A percentile compares a stretch with the other conserved stretches of the same genome.
These are phyloP conservation scores for Aureobasidium sp. DNA, from an alignment of 2,329 filamentous ascomycete genomes.

Conservation along the genomic window DNA sequence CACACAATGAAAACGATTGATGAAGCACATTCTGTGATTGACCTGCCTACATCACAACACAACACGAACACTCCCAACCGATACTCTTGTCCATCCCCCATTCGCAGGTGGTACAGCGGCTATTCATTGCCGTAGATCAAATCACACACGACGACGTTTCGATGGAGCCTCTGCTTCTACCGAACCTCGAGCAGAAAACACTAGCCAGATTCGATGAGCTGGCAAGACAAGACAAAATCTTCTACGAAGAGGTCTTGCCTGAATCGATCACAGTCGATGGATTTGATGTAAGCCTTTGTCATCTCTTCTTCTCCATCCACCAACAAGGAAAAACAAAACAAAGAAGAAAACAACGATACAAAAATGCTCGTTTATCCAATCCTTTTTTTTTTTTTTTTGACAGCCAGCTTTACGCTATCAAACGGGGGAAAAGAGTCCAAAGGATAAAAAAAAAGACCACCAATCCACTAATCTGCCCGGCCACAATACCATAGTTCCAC, in stretches of 20 bases:
- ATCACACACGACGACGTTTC: background rate
- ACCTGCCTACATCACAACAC: too few species aligned
- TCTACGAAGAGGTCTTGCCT: slow-evolving; percentile 4
- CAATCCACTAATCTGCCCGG: background rate
- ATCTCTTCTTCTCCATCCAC: too few species aligned
- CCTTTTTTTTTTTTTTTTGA: background rate
- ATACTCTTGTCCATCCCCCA: background rate
- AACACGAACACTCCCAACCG: too few species aligned
- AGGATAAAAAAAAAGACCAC: background rate
- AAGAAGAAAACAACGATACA: too few species aligned
- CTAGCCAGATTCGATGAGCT: slow-evolving; percentile 16
- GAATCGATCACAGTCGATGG: slow-evolving; percentile 15
- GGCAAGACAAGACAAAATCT: slow-evolving; percentile 12
- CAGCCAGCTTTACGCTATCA: too few species aligned
- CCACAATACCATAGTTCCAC: slow-evolving; percentile 4
- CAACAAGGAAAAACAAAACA: too few species aligned
- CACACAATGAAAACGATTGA: too few species aligned
- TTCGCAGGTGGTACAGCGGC: too few species aligned
- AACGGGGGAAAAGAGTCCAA: background rate
- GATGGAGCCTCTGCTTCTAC: background rate
- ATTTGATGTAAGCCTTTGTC: slow-evolving; percentile 8
- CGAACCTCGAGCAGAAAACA: slow-evolving; percentile 10
- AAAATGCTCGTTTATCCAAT: too few species aligned
- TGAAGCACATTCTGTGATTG: too few species aligned
- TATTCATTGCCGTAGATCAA: too few species aligned